These are phyloP conservation scores for Azolla pinnata DNA, from an alignment of 75 land plant genomes.

Conservation along the genomic window DNA sequence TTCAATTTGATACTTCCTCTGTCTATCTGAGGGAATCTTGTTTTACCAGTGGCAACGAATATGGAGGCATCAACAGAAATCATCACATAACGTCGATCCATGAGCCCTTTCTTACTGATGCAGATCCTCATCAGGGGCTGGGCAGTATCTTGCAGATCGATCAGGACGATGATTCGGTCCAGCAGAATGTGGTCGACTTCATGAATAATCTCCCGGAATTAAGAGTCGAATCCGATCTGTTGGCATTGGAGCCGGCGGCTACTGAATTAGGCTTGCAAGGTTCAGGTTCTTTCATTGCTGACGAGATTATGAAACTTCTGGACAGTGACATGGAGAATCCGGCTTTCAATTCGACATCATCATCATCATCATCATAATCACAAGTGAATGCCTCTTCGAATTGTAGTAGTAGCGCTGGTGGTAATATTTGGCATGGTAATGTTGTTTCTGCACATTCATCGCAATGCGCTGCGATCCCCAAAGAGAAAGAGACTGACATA, in stretches of 20 bases:
- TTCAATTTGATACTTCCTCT: not conserved
- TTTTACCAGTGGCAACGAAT: no score
- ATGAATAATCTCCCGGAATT: not conserved
- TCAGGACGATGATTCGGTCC: not conserved
- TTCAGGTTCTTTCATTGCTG: not conserved
- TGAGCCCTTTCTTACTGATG: not conserved
- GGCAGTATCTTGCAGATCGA: not conserved
- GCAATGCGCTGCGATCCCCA: no score
- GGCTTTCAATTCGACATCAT: no score
- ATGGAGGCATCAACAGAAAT: no score
- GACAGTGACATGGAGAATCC: no score
- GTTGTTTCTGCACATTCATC: no score
- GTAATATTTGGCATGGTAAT: no score
- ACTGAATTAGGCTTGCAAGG: not conserved
- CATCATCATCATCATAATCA: no score
- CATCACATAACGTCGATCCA: not conserved
- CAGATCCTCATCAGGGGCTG: not conserved
- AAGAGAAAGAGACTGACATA: no score
- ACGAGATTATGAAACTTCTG: conserved; percentile 2
- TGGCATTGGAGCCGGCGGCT: not conserved
- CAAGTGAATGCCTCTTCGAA: no score
- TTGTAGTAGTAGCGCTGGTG: no score
- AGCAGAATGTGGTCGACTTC: not conserved
- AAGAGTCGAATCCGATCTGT: not conserved
- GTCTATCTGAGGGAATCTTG: not conserved